Base-by-base conservation (phyloP, 371 early-diverging fungal genomes). In the Rhizopus arrhizus region DNA sequence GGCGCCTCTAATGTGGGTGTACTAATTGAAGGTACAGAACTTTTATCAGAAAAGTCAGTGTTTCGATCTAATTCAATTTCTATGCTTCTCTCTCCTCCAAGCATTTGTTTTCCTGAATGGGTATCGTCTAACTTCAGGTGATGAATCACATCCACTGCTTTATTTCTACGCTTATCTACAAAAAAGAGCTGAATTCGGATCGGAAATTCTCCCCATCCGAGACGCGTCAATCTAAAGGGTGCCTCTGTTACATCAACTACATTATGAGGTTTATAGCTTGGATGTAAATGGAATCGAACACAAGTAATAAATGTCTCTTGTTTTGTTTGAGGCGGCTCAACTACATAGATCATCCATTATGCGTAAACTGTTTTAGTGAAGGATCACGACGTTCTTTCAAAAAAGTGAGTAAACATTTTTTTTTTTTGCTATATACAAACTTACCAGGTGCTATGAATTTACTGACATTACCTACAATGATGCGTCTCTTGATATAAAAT, bases 201-300 rank as follows among this genome's bases (percentile, higher is more conserved):
- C 11, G 95, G 93, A 59, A 94, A 95, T 72, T 97, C 96, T 6
- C 97, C 97, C 96, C 96, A 97, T 0, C 95, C 97, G 58, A 85
- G 83, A 2, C 95, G 82, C 9, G 89, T 89, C 46, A 96, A 64
- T 56, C 89, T 88, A 64, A 94, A 95, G 0, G 91, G 94, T 0
- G 96, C 86, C 38, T 84, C 82, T 0, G 73, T 70, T 3, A 96
- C 83, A 35, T 94, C 95, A 5, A 96, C 83, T 5, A 94, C 83
- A 68, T 96, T 89, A 58, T 91, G 82, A 0, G 97, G 97, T 47
- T 84, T 85, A 66, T 95, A 97, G 53, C 91, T 90, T 54, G 91
- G 92, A 73, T 97, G 96, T 10, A 97, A 77, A 70, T 86, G 86
- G 56, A 92, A 93, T 16, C 92, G 87, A n/a, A 93, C 94, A 60